phyloP scores from a whole-genome alignment of 106 monocot genomes.

The Narthecium ossifragum region DNA sequence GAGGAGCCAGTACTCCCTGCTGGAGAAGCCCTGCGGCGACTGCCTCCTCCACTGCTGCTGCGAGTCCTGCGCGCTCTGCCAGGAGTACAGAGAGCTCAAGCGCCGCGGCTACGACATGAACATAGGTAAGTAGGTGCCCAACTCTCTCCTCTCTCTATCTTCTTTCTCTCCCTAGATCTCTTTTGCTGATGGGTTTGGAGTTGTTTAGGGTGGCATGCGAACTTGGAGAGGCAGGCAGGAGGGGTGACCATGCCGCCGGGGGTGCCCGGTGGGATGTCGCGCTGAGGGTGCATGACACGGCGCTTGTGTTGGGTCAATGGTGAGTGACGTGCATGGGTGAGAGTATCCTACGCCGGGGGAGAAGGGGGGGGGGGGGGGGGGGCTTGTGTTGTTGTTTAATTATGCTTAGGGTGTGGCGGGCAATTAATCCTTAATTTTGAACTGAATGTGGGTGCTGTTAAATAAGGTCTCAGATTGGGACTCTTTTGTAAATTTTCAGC shows the following conservation, averaged over 20 bases:
- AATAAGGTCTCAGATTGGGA: too few species aligned
- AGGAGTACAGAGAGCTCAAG: conserved; percentile 41
- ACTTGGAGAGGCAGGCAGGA: conserved; percentile 3
- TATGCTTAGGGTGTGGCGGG: too few species aligned
- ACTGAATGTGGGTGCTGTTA: too few species aligned
- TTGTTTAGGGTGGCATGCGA: conserved; percentile 11
- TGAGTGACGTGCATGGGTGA: too few species aligned
- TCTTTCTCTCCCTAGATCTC: neutral
- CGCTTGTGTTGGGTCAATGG: too few species aligned
- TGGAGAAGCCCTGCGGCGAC: conserved; percentile 29
- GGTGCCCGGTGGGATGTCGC: conserved; percentile 6
- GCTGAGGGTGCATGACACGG: too few species aligned
- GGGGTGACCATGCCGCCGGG: conserved; percentile 1
- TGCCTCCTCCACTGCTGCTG: conserved; percentile 32
- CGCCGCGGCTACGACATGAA: conserved; percentile 29
- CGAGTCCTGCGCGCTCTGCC: conserved; percentile 33
- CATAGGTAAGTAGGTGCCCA: neutral
- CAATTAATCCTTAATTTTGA: too few species aligned
- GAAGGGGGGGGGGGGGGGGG: too few species aligned
- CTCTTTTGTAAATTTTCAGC: too few species aligned
- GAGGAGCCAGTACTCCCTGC: conserved; percentile 22
- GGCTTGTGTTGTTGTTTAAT: too few species aligned
- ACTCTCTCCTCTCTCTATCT: neutral
- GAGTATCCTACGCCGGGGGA: too few species aligned
- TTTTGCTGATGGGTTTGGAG: neutral